phyloP scores from a whole-genome alignment of 805 yeast species.

The Candida saitoana region DNA sequence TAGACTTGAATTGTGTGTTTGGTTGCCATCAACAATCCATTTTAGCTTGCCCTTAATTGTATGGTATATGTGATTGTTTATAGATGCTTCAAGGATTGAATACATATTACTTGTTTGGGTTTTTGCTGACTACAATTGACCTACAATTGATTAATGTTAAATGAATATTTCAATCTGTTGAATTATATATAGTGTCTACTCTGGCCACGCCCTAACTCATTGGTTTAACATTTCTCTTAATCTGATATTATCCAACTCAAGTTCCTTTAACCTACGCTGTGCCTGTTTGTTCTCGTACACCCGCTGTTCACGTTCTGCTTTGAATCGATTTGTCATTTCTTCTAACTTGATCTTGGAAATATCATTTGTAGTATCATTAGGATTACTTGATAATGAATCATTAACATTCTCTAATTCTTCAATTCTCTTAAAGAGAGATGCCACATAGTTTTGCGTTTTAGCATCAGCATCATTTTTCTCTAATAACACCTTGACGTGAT shows the following conservation, averaged over 20 bases:
- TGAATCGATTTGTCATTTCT: constrained; percentile 62
- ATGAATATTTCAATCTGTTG: no score
- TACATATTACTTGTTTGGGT: no score
- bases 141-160: no score
- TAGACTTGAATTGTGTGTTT: no score
- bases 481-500: constrained; percentile 43
- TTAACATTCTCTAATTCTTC: constrained; percentile 23
- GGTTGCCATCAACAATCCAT: no score
- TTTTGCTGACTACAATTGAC: no score
- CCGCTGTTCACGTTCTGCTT: constrained; percentile 66
- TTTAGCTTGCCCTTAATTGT: no score
- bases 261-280: constrained; percentile 43
- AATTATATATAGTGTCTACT: neutral
- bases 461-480: constrained; percentile 22
- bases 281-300: constrained; percentile 58
- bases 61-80: no score
- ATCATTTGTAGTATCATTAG: constrained; percentile 1
- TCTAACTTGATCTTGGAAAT: constrained; percentile 47
- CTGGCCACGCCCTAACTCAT: neutral
- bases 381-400: constrained; percentile 11
- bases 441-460: constrained; percentile 18
- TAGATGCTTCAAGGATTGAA: no score
- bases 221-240: constrained; percentile 19
- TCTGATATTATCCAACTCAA: constrained; percentile 52
- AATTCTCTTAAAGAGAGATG: constrained; percentile 21